Evolutionary conservation across 2,329 filamentous ascomycete genomes (phyloP), one percentile per base, ranked within the genome.

Genomic region (Talaromyces sp.): DNA sequence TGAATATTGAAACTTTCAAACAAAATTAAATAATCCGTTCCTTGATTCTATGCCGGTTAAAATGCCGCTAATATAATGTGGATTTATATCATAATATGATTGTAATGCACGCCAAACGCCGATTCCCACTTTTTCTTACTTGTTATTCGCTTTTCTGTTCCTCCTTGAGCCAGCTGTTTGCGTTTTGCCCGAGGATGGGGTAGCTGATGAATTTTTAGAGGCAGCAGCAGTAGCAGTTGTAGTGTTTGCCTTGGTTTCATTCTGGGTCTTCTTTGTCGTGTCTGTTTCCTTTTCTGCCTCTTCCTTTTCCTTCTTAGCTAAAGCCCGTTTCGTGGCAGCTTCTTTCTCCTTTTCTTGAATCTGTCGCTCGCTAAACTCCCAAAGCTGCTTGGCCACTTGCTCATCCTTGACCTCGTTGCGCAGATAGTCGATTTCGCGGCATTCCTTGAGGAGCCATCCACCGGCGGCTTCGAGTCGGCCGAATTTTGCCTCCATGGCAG

Each of bases 371-470:
- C 90, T 96, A 61, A 90, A 87, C 71, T 96, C 86, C 93, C 93
- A 99, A 17, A 99, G 79, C 72, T 87, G 85, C 82, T 96, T 92
- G 61, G 91, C 92, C 31, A 90, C 77, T 21, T 83, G 84, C 65
- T 96, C 92, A 70, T 96, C 89, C 65, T 83, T 83, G 51, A 97
- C 82, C 69, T 97, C 93, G 27, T 78, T 80, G 58, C 90, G 82
- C 27, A 88, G 82, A 73, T 86, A 89, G 64, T 89, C 84, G 19
- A 93, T 82, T 70, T 91, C 85, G 66, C 85, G 86, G 72, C 93
- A 98, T 75, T 98, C 96, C 76, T 97, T 98, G 71, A 99, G 82
- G 55, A 96, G 72, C 70, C 83, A 87, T 0, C 88, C 90, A 9
- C 90, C 90, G 17, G 27, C 24, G 21, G 31, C 53, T 17, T 43